A percentile compares a stretch with the other conserved stretches of the same genome.
phyloP scores from a whole-genome alignment of 345 rosid species.

The Brassica rapa region DNA sequence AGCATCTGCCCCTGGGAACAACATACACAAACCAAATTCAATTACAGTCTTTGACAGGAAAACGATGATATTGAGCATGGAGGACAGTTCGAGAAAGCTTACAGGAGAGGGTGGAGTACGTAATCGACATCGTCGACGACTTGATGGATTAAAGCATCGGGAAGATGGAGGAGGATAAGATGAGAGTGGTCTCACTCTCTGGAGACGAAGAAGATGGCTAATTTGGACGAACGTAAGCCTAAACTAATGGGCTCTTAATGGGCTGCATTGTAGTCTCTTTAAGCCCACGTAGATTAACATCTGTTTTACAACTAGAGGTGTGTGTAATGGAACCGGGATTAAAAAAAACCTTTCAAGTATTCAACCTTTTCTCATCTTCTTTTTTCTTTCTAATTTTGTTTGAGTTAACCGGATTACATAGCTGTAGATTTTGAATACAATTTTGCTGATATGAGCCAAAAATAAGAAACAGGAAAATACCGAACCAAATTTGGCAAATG shows the following conservation, averaged over 20 bases:
- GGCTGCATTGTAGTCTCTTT: background rate
- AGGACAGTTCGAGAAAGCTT: background rate
- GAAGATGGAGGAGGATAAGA: slow-evolving; percentile 2
- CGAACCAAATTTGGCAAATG: no score
- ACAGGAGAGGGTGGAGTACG: slow-evolving; percentile 24
- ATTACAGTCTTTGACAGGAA: background rate
- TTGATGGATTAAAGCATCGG: slow-evolving; percentile 23
- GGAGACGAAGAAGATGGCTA: background rate
- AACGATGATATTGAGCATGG: background rate
- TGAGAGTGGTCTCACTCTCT: background rate
- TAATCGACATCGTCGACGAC: slow-evolving; percentile 36
- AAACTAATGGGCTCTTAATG: slow-evolving; percentile 20
- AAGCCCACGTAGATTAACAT: background rate
- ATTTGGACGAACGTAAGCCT: background rate
- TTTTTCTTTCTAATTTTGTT: background rate
- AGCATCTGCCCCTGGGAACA: slow-evolving; percentile 5
- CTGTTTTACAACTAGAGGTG: no score
- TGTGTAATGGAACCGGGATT: background rate
- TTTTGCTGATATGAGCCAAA: background rate
- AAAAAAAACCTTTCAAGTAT: background rate
- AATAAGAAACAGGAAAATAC: no score
- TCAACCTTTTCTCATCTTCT: background rate
- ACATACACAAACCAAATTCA: background rate
- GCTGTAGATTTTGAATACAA: background rate
- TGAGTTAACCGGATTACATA: background rate